Base-by-base conservation (phyloP, 306 rosid genomes). In the Pterocarpus santalinus region DNA sequence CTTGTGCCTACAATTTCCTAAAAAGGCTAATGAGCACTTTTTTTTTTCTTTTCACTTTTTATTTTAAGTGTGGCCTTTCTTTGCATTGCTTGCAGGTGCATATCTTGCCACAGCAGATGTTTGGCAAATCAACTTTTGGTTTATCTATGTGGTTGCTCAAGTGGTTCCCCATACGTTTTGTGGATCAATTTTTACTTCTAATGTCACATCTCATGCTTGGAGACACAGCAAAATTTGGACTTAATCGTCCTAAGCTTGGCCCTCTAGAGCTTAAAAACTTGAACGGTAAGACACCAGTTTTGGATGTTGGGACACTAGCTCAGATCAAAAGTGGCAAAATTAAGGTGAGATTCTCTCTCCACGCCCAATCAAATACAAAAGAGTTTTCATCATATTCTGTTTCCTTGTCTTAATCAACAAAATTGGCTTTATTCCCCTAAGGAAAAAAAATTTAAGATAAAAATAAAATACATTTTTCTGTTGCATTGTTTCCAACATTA, bases 111-210 rank as follows among this genome's bases (percentile, higher is more conserved):
- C 97, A 92, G 52, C 92, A 92, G 80, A 92, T 96, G 86, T 72
- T 96, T 6, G 99, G 99, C 85, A 90, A 85, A 91, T 96, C 99
- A 76, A 96, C 97, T 30, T 96, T 96, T 88, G 94, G 97, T n/a
- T 79, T 94, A 78, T 94, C 99, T 2, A 94, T 92, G 95, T 90
- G 88, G 79, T 86, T 96, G 80, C 91, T 91, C 16, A 96, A 90
- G 86, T 91, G 97, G 94, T 79, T 96, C 13, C 98, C 99, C 4
- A 66, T 92, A 79, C 68, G 88, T 33, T 41, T 94, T 58, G 99
- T 92, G 83, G 99, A 96, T 90, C 87, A 80, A 35, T 82, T 96
- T 80, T 86, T 96, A 73, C 97, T 96, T 52, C 22, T 90, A 10
- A 68, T 91, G 85, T 91, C 99, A 55, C 89, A 86, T 84, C 61